A percentile compares a stretch with the other conserved stretches of the same genome.
These are phyloP conservation scores for Aspergillus bombycis DNA, from an alignment of 2,329 filamentous ascomycete genomes.

Conservation along the genomic window DNA sequence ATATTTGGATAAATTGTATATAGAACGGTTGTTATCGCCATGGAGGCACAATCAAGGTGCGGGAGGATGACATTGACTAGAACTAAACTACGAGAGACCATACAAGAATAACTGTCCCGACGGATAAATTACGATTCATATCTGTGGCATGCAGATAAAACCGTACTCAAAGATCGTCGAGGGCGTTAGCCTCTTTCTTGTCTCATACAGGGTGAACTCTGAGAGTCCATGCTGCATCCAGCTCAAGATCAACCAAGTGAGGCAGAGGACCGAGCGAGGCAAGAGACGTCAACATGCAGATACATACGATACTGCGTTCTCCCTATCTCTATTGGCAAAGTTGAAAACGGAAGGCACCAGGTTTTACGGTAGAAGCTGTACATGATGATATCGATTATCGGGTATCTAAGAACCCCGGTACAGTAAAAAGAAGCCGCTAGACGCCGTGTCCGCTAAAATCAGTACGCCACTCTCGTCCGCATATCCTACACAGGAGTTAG, in stretches of 20 bases:
- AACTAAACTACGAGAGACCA: not conserved
- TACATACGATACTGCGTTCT: not conserved
- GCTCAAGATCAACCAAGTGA: conserved; percentile 44
- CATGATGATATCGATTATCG: conserved; percentile 22
- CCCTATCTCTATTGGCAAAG: not conserved
- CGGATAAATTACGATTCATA: conserved; percentile 51
- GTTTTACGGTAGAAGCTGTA: conserved; percentile 12
- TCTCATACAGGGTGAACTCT: conserved; percentile 45
- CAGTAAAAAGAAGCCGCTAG: conserved; percentile 20
- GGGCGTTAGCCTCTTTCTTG: conserved; percentile 43
- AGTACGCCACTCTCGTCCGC: conserved; percentile 61
- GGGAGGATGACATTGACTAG: not conserved
- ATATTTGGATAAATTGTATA: not conserved
- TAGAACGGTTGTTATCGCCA: not conserved
- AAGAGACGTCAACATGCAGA: conserved; percentile 43
- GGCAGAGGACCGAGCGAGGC: conserved; percentile 53
- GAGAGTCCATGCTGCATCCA: conserved; percentile 38
- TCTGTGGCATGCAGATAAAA: conserved; percentile 42
- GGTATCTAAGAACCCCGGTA: conserved; percentile 30
- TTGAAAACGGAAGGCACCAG: not conserved
- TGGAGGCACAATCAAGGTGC: not conserved
- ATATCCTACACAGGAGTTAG: conserved; percentile 50
- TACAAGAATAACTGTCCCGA: conserved; percentile 37
- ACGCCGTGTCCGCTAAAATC: conserved; percentile 33
- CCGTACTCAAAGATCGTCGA: conserved; percentile 57